Base-by-base conservation (phyloP, 306 rosid genomes). In the Vigna angularis region DNA sequence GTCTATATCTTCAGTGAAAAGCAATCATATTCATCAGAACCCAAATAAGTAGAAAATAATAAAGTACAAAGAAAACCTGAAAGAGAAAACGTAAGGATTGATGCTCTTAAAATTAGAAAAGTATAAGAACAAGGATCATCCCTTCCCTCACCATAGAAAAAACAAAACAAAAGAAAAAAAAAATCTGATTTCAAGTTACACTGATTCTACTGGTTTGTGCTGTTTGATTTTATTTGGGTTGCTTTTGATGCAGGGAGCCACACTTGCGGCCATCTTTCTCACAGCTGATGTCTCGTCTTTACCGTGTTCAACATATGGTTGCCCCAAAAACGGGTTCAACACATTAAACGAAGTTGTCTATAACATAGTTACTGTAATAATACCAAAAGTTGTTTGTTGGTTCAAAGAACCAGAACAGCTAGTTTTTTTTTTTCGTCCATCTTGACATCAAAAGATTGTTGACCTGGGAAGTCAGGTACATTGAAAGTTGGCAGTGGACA, bases 261-360 rank as follows among this genome's bases (percentile, higher is more conserved):
- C 92, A 96, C 61, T 72, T 91, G 91, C 90, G 99, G 74, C 99
- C 99, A 9, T 93, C 99, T 24, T 96, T 96, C 86, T 62, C 97
- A 22, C 90, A 93, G 84, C 91, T 93, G 77, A 90, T 93, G 90
- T 71, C 84, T 58, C 96, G 89, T 44, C 87, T 93, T 74, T 87
- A 86, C 73, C 83, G 59, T 61, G 94, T 91, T 77, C 85, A 87
- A 65, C 89, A 82, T 57, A 85, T 88, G 77, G 58, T 83, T 83
- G 88, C 81, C 83, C 88, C 74, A 57, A 78, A 70, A 85, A 26
- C 79, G 14, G 58, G 74, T 74, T 85, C 90, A 13, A 51, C 83
- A 58, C 77, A 78, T 57, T 82, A 66, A 81, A 57, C 63, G 82
- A 55, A 76, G 70, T 42, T 87, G 87, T 81, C 77, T 82, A 79